Percentiles rank a stretch among this genome's conserved stretches.
phyloP scores from a whole-genome alignment of 108 stramenopile genomes.

The Cyclotella cryptica region DNA sequence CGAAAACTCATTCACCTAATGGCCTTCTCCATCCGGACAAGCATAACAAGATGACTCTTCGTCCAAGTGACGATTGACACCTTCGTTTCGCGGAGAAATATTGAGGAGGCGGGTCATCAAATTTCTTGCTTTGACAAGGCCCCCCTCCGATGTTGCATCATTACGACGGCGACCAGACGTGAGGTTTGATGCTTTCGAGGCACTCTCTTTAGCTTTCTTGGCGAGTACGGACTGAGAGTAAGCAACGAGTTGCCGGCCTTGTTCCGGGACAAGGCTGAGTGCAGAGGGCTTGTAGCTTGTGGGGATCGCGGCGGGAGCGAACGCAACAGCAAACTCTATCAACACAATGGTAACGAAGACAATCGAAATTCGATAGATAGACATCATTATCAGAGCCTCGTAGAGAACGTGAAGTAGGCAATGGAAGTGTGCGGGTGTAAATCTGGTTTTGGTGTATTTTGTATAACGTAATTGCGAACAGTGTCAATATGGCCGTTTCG shows the following conservation, averaged over 20 bases:
- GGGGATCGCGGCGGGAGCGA: constrained; percentile 7
- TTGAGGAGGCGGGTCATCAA: constrained; percentile 36
- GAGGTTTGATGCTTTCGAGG: constrained; percentile 40
- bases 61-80: background rate
- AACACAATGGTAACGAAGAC: background rate
- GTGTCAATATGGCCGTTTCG: too few relatives aligned
- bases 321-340: constrained; percentile 13
- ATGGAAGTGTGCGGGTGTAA: too few relatives aligned
- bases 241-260: constrained; percentile 50
- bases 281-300: background rate
- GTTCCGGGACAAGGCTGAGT: constrained; percentile 44
- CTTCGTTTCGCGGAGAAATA: background rate
- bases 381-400: background rate
- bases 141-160: constrained; percentile 8
- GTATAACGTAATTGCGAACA: too few relatives aligned
- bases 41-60: background rate
- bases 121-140: constrained; percentile 15
- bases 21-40: background rate
- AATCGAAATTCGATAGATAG: background rate
- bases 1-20: background rate
- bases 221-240: constrained; percentile 49
- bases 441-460: too few relatives aligned
- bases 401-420: too few relatives aligned
- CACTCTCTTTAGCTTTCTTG: constrained; percentile 47
- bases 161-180: constrained; percentile 33